Percentiles rank a stretch among this genome's conserved stretches.
Evolutionary conservation across 805 yeast species (phyloP).

Genomic region (Yarrowia bubula): DNA sequence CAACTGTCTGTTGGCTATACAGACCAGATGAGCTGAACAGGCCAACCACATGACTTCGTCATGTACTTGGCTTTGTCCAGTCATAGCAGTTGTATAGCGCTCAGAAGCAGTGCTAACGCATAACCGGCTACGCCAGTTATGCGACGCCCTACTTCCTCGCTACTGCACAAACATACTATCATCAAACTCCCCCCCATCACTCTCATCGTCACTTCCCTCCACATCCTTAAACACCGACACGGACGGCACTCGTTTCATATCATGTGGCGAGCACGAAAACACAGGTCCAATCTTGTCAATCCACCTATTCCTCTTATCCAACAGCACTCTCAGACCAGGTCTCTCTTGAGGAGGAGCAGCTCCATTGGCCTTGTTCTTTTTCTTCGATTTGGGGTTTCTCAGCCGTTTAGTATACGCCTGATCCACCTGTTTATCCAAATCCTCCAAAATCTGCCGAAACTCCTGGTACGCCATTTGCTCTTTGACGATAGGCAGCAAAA

Average conservation of each 20-base stretch:
- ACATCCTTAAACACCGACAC: constrained; percentile 55
- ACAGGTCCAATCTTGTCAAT: constrained; percentile 83
- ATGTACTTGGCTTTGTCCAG: too few relatives aligned
- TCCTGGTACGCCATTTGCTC: constrained; percentile 95
- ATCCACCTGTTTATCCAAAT: constrained; percentile 93
- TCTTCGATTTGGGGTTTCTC: constrained; percentile 66
- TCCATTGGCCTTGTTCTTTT: constrained; percentile 45
- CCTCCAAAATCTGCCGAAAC: constrained; percentile 83
- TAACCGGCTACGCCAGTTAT: too few relatives aligned
- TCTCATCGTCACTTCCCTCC: constrained; percentile 46
- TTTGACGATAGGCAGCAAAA: constrained; percentile 68
- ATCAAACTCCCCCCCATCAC: constrained; percentile 40
- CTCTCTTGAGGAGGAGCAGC: constrained; percentile 34
- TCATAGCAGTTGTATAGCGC: too few relatives aligned
- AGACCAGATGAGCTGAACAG: too few relatives aligned
- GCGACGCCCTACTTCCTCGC: background rate
- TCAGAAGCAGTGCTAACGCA: too few relatives aligned
- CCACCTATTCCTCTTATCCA: constrained; percentile 90
- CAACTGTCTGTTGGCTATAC: too few relatives aligned
- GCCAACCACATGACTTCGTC: too few relatives aligned
- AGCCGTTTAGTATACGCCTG: constrained; percentile 84
- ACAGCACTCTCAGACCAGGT: constrained; percentile 69
- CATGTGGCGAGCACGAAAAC: constrained; percentile 58
- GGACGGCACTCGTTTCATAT: constrained; percentile 74
- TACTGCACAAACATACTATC: constrained; percentile 23